Base-by-base conservation (phyloP, 1,284 basidiomycete genomes). In the Chondrostereum purpureum region DNA sequence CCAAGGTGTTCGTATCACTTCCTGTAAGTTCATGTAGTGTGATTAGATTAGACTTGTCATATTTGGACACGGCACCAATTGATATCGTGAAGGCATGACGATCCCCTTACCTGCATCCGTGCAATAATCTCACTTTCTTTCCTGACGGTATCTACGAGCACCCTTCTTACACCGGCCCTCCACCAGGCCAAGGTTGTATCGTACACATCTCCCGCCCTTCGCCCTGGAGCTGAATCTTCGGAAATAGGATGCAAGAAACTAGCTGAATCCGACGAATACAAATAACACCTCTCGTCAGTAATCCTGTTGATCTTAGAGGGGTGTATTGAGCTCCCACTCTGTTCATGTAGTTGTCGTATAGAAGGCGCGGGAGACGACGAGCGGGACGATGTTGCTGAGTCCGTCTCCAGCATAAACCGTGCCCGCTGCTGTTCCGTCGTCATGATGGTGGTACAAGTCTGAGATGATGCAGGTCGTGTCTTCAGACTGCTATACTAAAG, bases 61-160 rank as follows among this genome's bases (percentile, higher is more conserved):
- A 33, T 22, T 6, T 10, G 17, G 36, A n/a, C 18, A 37, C 36
- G 18, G 3, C n/a, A n/a, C n/a, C n/a, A n/a, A n/a, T n/a, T n/a
- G n/a, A n/a, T n/a, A n/a, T n/a, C n/a, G n/a, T n/a, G n/a, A n/a
- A n/a, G n/a, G n/a, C 44, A n/a, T n/a, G n/a, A n/a, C n/a, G n/a
- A n/a, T n/a, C n/a, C n/a, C n/a, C n/a, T n/a, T n/a, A 78, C 82
- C 78, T 94, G 92, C 70, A 91, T 77, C 20, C 60, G 66, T 1
- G 80, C 84, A 47, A 95, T 72, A 43, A 80, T 59, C 45, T 66
- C 59, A 23, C 82, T 87, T 68, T 95, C 91, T 51, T 63, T 60
- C 34, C 73, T 65, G 17, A 94, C 74, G 33, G 65, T 66, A 43
- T 60, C 61, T 20, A 92, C 71, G n/a, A 93, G 65, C 41, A 55